Evolutionary conservation across 306 rosid genomes (phyloP), one percentile per base, ranked within the genome.

Genomic region (Cucurbita ficifolia): DNA sequence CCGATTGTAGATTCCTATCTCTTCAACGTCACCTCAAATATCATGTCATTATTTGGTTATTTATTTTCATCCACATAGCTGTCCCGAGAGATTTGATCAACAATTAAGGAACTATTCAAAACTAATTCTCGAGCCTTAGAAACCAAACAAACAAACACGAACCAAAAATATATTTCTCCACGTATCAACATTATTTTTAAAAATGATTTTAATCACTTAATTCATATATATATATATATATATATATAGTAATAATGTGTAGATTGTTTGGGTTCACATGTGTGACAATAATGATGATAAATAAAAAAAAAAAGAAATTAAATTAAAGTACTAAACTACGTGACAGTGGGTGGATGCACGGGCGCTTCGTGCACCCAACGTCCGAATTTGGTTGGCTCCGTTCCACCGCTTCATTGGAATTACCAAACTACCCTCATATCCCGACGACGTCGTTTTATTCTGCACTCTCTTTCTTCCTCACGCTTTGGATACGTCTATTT

Each of bases 301-400:
- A 87, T 91, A 78, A 84, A 83, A 71, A 50, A 48, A 55, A 29
- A 12, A 45, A 70, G 7, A 24, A 29, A 29, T 43, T 45, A 62
- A 40, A 39, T 52, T 59, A 62, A 46, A 76, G 69, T 77, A 71
- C 8, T 46, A 36, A 48, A 40, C 21, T 56, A 65, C 72, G 72
- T 65, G 72, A 65, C 71, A 29, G 42, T 83, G 76, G 95, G 83
- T 61, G 86, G 78, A 76, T 81, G 80, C 98, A 90, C 98, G 96
- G 97, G 89, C 76, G 78, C 24, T 87, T 75, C 88, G 80, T 90
- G 90, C 75, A 76, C 80, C 79, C 79, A 57, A 57, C 62, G 8
- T 40, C 65, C 43, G 11, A 13, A 17, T 54, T 56, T 56, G 7
- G 38, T 62, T 36, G 69, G 49, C 29, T 62, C 70, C 51, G n/a